Base-by-base conservation (phyloP, 75 land plant genomes). In the Pinus taeda region DNA sequence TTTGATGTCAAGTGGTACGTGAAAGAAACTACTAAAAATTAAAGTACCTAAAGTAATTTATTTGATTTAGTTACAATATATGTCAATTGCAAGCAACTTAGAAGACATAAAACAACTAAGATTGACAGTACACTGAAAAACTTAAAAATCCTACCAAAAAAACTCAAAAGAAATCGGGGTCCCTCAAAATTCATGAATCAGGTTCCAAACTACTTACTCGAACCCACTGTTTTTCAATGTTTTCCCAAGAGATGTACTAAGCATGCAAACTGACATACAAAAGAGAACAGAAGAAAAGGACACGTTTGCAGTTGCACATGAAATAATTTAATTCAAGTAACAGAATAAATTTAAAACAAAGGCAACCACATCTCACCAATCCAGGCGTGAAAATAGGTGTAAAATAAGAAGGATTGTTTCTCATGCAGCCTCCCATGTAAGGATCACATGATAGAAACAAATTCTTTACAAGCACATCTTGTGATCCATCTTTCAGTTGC, bases 391-490 rank as follows among this genome's bases (percentile, higher is more conserved):
- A 33, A 36, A 57, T n/a, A 59, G 60, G 33, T 18, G 85, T 81
- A 72, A 80, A 88, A 29, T 70, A 37, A 20, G 82, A 60, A 14
- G 62, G 45, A 20, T 86, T 82, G 15, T 75, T 75, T 76, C 82
- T 84, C 93, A 90, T 86, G 42, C 90, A 84, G 73, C 79, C 84
- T 24, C 87, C 26, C 70, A 83, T 82, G 74, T 86, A 90, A 17
- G 91, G 93, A 75, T 90, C 91, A 30, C 79, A 59, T 30, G 93
- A 90, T 4, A 90, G 74, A 45, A 78, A 88, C 45, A 90, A 77
- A 67, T 86, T 86, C 77, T 86, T 88, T 29, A 86, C 81, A 59
- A 84, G 76, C 0, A 90, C 81, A 69, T 90, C 90, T 1, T 80
- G 73, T 29, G 78, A 71, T n/a, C 74, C 76, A 36, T 69, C 79